Evolutionary conservation across 305 asterid species (phyloP).

Genomic region (Solanum hybrid): DNA sequence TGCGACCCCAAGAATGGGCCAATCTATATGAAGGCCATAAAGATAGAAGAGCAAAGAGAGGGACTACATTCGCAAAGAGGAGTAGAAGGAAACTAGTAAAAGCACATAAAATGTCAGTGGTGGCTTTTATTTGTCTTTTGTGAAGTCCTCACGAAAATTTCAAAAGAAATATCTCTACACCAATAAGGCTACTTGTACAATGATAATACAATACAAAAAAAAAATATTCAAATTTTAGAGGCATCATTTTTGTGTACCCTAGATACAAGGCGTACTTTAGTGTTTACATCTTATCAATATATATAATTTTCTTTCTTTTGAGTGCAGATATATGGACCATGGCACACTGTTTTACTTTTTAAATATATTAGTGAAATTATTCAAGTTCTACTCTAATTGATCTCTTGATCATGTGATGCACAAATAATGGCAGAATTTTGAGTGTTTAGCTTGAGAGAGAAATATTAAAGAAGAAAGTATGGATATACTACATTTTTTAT

Average conservation of each 20-base stretch:
- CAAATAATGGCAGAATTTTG: neutral
- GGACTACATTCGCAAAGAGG: too few relatives aligned
- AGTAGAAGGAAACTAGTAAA: too few relatives aligned
- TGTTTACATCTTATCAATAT: neutral
- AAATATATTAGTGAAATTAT: neutral
- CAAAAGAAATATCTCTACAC: too few relatives aligned
- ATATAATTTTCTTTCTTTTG: neutral
- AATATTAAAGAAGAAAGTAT: neutral
- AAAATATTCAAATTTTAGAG: neutral
- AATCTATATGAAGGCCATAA: too few relatives aligned
- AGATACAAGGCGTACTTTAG: neutral
- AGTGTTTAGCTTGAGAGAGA: neutral
- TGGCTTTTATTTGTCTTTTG: too few relatives aligned
- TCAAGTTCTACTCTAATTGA: neutral
- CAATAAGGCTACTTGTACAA: neutral
- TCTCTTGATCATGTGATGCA: neutral
- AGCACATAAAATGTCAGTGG: too few relatives aligned
- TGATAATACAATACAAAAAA: neutral
- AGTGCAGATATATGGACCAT: neutral
- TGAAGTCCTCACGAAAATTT: too few relatives aligned
- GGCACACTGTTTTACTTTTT: neutral
- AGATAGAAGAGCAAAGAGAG: too few relatives aligned
- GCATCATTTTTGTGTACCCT: neutral
- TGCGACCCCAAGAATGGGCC: neutral
- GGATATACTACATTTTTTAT: neutral